Evolutionary conservation across 345 rosid species (phyloP), one percentile per base, ranked within the genome.

Genomic region (Aegle marmelos): DNA sequence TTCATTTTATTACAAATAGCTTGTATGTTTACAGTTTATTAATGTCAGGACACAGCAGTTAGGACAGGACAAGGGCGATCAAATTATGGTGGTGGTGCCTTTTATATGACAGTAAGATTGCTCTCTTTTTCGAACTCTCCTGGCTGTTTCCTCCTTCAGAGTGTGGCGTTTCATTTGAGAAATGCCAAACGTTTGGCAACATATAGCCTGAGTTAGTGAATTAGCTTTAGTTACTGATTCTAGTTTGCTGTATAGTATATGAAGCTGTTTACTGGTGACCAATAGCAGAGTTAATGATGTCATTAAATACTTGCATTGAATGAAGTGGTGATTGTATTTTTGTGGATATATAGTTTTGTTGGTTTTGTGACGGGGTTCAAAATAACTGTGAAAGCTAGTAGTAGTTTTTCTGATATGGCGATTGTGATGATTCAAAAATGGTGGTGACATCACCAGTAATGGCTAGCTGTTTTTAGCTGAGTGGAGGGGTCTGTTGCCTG

Each of bases 71-170:
- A 86, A 45, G 87, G 84, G 74, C 85, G 85, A 25, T 62, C 90
- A 68, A 87, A 83, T 79, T 90, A 85, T 77, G 84, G 89, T 37
- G 90, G 93, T 72, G 89, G 91, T 33, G 89, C 91, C 76, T 88
- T 89, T 84, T 89, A 85, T 71, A 85, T 83, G 79, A 77, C 88
- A 13, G 90, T 90, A 79, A 66, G 89, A 64, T 83, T 73, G 56
- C 79, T 70, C n/a, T n/a, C 69, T 54, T 72, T 65, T 17, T 62
- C 31, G n/a, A n/a, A 48, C 6, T 53, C 74, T 41, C 21, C 70
- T 62, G 56, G 39, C 53, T 74, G 14, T 57, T 27, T 74, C 30
- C 68, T 13, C 39, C 58, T 69, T 25, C 13, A 53, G 22, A 25
- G 4, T 56, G 24, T 39, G 50, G 61, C 27, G 37, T 78, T 48